Evolutionary conservation across 441 rosid genomes (phyloP).

Genomic region (Brassica balearica): DNA sequence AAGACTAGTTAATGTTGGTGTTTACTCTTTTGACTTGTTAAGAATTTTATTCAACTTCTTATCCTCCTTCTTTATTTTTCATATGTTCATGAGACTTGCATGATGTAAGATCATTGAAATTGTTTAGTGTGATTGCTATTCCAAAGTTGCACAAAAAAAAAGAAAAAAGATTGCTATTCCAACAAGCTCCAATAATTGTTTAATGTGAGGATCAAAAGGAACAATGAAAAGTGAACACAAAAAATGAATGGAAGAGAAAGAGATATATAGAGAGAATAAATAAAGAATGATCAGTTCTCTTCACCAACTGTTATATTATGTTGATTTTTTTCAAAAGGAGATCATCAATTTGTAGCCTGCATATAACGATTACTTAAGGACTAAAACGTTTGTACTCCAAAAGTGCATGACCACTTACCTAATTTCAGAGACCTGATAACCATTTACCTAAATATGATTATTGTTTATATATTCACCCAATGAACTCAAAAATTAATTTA

Average conservation of each 20-base stretch:
- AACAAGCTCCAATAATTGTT: too few species aligned
- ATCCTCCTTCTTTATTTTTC: not conserved
- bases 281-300: too few species aligned
- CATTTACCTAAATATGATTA: not conserved
- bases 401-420: conserved; percentile 2
- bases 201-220: too few species aligned
- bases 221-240: too few species aligned
- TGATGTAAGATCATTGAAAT: not conserved
- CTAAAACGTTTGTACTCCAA: not conserved
- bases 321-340: too few species aligned
- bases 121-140: too few species aligned
- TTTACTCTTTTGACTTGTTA: not conserved
- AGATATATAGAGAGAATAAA: too few species aligned
- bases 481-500: not conserved
- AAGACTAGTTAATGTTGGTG: not conserved
- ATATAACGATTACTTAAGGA: not conserved
- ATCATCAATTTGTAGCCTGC: too few species aligned
- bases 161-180: too few species aligned
- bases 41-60: not conserved
- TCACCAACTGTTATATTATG: too few species aligned
- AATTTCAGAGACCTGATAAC: not conserved
- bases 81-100: not conserved
- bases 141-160: too few species aligned
- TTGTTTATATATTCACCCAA: not conserved
- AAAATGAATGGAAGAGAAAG: too few species aligned